Percentiles rank a stretch among this genome's conserved stretches.
Conservation (phyloP, 305 asterid species). For the Lippia alba region DNA sequence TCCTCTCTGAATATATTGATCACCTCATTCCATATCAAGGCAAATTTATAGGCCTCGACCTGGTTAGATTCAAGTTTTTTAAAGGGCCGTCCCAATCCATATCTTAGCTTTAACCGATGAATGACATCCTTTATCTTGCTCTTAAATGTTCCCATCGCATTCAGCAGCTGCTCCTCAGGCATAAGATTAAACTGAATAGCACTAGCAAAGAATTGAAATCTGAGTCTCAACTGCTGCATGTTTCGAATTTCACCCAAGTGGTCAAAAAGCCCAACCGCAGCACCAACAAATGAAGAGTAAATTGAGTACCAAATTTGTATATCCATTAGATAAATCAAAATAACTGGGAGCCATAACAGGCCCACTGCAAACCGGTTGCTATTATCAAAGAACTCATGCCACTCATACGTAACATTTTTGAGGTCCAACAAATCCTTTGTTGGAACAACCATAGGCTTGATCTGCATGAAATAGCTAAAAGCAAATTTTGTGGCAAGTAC, state of each 20-base stretch:
- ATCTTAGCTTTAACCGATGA: slow-evolving; percentile 84
- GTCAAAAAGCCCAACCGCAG: slow-evolving; percentile 76
- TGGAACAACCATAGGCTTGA: slow-evolving; percentile 86
- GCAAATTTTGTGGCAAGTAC: slow-evolving; percentile 85
- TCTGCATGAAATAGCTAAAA: slow-evolving; percentile 95
- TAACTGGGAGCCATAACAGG: slow-evolving; percentile 89
- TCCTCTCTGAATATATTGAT: slow-evolving; percentile 89
- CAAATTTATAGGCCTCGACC: slow-evolving; percentile 93
- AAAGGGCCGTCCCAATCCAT: slow-evolving; percentile 89
- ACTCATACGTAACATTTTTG: slow-evolving; percentile 60
- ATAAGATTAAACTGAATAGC: slow-evolving; percentile 93
- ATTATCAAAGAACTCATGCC: slow-evolving; percentile 76
- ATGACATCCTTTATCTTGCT: slow-evolving; percentile 83
- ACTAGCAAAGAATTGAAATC: slow-evolving; percentile 97
- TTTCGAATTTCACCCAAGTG: slow-evolving; percentile 93
- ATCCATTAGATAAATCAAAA: slow-evolving; percentile 91
- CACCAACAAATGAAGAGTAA: slow-evolving; percentile 87
- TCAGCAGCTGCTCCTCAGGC: slow-evolving; percentile 96
- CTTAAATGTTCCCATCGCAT: slow-evolving; percentile 67
- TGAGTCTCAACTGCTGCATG: slow-evolving; percentile 89
- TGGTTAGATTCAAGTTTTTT: slow-evolving; percentile 90
- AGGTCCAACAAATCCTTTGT: slow-evolving; percentile 64
- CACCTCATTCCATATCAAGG: slow-evolving; percentile 95
- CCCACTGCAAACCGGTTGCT: slow-evolving; percentile 88
- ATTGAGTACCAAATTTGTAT: slow-evolving; percentile 95